Conservation (phyloP, 257 asterid species). For the Primulina tabacum region DNA sequence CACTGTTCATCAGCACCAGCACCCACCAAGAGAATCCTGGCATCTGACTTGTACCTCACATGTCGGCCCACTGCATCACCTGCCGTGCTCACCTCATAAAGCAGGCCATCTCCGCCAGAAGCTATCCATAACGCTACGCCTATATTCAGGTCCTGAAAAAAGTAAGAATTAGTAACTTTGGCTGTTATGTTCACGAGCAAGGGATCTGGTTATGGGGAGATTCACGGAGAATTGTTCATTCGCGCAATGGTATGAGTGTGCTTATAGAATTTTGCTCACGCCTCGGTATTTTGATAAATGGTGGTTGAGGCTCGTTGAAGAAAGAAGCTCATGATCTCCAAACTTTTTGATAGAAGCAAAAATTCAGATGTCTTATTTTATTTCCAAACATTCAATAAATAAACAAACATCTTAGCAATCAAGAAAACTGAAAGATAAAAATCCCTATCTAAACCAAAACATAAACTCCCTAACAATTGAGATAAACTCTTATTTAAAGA, state of each 20-base stretch:
- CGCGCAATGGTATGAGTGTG: background rate
- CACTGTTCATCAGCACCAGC: slow-evolving; percentile 99
- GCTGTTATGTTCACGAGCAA: too few species aligned
- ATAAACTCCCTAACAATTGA: too few species aligned
- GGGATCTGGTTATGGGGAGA: background rate
- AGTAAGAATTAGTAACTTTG: background rate
- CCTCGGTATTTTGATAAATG: background rate
- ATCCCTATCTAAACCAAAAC: too few species aligned
- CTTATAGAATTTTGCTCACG: background rate
- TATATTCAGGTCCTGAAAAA: slow-evolving; percentile 82
- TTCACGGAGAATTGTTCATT: background rate
- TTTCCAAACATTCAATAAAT: too few species aligned
- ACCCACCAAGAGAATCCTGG: slow-evolving; percentile 88
- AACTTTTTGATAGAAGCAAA: background rate
- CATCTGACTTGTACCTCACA: slow-evolving; percentile 57
- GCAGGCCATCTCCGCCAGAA: slow-evolving; percentile 84
- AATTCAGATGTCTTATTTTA: too few species aligned
- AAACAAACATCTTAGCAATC: too few species aligned
- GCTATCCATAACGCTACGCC: slow-evolving; percentile 96
- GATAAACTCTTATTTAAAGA: too few species aligned
- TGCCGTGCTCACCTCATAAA: slow-evolving; percentile 35
- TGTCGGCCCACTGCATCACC: slow-evolving; percentile 25
- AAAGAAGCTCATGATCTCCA: background rate
- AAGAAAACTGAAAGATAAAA: too few species aligned
- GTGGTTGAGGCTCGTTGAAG: background rate